These are phyloP conservation scores for Boletus sensibilis DNA, from an alignment of 768 basidiomycete species.

Conservation along the genomic window DNA sequence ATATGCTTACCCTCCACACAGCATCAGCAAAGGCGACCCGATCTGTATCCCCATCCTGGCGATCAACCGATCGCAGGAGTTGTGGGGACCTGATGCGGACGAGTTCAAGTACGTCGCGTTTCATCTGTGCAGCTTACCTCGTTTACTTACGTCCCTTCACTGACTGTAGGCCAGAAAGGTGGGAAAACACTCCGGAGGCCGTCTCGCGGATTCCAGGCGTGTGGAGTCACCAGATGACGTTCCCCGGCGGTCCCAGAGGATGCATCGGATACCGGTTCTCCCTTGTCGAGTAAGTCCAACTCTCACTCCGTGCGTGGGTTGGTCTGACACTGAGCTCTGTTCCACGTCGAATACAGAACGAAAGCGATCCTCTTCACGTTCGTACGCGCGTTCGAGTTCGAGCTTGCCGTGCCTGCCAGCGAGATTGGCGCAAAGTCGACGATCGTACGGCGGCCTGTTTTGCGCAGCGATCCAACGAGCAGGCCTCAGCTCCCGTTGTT, in stretches of 20 bases:
- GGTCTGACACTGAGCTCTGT: not conserved
- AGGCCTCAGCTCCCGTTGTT: too few species aligned
- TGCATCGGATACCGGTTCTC: too few species aligned
- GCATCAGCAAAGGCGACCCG: slow-evolving; percentile 44
- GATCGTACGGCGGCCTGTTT: not conserved
- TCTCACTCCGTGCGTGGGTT: not conserved
- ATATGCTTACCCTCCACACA: slow-evolving; percentile 5
- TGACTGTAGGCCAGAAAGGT: slow-evolving; percentile 57
- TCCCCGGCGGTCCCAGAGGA: too few species aligned
- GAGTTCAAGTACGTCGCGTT: slow-evolving; percentile 51
- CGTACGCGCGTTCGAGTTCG: too few species aligned
- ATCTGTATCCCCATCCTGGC: slow-evolving; percentile 22
- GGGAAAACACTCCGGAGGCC: slow-evolving; percentile 48
- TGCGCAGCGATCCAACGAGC: too few species aligned
- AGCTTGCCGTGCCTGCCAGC: not conserved
- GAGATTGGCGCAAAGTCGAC: not conserved
- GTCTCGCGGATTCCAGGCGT: slow-evolving; percentile 53
- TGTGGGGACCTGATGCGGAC: slow-evolving; percentile 62
- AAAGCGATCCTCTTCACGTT: not conserved
- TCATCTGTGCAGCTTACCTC: not conserved
- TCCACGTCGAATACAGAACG: not conserved
- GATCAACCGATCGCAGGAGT: slow-evolving; percentile 48
- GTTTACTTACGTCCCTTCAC: not conserved
- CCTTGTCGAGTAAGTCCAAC: slow-evolving; percentile 41
- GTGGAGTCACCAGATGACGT: slow-evolving; percentile 52